phyloP scores from a whole-genome alignment of 148 eudicot genomes.

The Fagopyrum esculentum region DNA sequence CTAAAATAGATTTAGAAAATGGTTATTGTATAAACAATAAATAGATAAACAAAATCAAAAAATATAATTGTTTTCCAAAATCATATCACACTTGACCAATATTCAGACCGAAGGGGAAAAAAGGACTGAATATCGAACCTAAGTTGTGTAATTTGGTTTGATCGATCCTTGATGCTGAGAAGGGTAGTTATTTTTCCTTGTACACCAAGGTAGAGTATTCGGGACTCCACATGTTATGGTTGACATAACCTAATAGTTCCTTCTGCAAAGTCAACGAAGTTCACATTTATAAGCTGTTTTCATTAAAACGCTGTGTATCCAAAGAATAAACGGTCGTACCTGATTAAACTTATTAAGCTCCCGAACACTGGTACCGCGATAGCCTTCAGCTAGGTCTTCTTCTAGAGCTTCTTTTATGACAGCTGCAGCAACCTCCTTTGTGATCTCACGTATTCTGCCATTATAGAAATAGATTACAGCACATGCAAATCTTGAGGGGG shows the following conservation, averaged over 20 bases:
- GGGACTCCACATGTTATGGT: background rate
- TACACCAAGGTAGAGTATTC: slow-evolving; percentile 4
- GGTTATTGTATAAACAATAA: too few species aligned
- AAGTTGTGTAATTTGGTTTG: too few species aligned
- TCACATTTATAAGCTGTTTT: too few species aligned
- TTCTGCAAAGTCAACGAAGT: background rate
- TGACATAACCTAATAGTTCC: background rate
- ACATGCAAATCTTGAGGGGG: too few species aligned
- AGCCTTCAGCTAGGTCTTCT: slow-evolving; percentile 92
- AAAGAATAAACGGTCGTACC: slow-evolving; percentile 22
- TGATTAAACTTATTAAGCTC: slow-evolving; percentile 63
- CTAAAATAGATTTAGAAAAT: too few species aligned
- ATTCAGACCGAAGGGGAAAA: background rate
- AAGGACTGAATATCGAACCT: background rate
- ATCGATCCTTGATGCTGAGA: background rate
- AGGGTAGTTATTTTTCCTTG: background rate
- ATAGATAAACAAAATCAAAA: too few species aligned
- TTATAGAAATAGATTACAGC: slow-evolving; percentile 6
- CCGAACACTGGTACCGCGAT: slow-evolving; percentile 78
- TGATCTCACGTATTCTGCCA: slow-evolving; percentile 85
- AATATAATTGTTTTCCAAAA: too few species aligned
- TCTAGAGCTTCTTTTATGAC: slow-evolving; percentile 79
- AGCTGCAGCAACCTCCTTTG: slow-evolving; percentile 86
- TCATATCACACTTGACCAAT: too few species aligned
- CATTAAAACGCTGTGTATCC: too few species aligned